Evolutionary conservation across 768 basidiomycete genomes (phyloP), one percentile per base, ranked within the genome.

Genomic region (Tulasnella sp.): DNA sequence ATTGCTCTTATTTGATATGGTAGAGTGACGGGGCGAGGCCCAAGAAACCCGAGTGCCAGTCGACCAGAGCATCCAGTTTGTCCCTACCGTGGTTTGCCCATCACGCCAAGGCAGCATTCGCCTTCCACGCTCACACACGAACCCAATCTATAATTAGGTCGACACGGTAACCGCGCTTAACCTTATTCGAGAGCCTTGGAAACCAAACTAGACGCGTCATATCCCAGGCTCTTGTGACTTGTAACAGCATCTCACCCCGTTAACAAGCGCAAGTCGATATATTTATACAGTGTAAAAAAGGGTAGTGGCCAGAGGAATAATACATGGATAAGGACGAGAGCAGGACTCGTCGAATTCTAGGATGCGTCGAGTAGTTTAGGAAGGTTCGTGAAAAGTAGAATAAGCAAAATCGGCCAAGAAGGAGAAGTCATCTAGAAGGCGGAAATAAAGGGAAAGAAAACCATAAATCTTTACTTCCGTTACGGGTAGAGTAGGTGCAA

Each of bases 401-500:
- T 64, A 29, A 64, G 58, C 58, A 64, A 42, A 64, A 64, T 29
- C 25, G 58, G 6, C 1, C 9, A 17, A 8, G 15, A 29, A 64
- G 29, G 29, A 17, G 25, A 2, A n/a, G 58, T 29, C 31, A 64
- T 64, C n/a, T 64, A 64, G 29, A 64, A 64, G 14, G 58, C 4
- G 58, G 45, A 22, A 49, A 31, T 64, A n/a, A 11, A 34, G 14
- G 5, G 25, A 8, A 64, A 3, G 58, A 34, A 34, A 5, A 54
- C 11, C 52, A 0, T 25, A n/a, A n/a, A 25, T n/a, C n/a, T n/a
- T n/a, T n/a, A n/a, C 1, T 64, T 34, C 4, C 58, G 58, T 74
- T 38, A 45, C 67, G 75, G 82, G 78, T 84, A 87, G 14, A 86
- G 79, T 12, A 84, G 71, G 22, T 80, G 80, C 31, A 87, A 79